Evolutionary conservation across 257 asterid genomes (phyloP).

Genomic region (Solanum peruvianum): DNA sequence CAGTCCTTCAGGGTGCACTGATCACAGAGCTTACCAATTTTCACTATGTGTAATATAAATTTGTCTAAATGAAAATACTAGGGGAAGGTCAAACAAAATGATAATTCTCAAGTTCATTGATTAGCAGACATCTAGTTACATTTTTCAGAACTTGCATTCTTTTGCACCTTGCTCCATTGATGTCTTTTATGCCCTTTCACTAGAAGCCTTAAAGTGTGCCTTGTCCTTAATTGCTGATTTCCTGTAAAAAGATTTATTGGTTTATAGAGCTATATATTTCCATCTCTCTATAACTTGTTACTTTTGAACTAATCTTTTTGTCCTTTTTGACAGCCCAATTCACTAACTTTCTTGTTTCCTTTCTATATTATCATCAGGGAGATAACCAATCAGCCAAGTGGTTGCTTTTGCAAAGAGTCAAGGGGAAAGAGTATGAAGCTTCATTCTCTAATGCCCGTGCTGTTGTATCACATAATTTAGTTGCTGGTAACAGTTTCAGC

Average conservation of each 20-base stretch:
- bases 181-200: not conserved
- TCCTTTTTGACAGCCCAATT: not conserved
- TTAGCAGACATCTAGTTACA: not conserved
- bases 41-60: not conserved
- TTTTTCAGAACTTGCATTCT: not conserved
- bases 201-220: not conserved
- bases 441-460: constrained; percentile 96
- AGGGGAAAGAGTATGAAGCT: constrained; percentile 91
- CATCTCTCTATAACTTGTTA: not conserved
- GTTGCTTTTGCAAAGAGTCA: constrained; percentile 75
- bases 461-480: constrained; percentile 53
- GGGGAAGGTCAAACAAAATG: not conserved
- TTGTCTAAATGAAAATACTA: not conserved
- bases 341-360: not conserved
- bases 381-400: constrained; percentile 86
- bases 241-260: not conserved
- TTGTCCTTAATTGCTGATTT: not conserved
- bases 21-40: not conserved
- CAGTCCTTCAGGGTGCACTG: not conserved
- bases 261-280: not conserved
- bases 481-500: constrained; percentile 51
- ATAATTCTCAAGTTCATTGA: not conserved
- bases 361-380: constrained; percentile 43
- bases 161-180: not conserved
- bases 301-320: not conserved